These are phyloP conservation scores for Phytophthora rubi DNA, from an alignment of 352 stramenopile genomes.

Conservation along the genomic window DNA sequence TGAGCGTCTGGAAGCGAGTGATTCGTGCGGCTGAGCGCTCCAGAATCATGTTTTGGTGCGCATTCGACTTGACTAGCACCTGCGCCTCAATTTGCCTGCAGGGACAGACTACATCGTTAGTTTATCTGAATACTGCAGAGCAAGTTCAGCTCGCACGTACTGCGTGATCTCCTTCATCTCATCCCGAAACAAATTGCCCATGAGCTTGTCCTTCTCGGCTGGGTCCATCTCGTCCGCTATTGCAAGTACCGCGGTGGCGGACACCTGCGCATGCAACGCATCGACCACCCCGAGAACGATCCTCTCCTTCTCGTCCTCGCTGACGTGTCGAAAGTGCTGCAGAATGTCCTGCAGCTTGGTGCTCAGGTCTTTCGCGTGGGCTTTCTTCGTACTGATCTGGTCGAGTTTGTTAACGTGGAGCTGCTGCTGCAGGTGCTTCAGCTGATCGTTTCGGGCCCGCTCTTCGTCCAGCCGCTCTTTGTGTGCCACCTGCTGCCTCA, in stretches of 20 bases:
- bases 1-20: constrained; percentile 63
- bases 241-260: constrained; percentile 46
- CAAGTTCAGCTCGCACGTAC: constrained; percentile 30
- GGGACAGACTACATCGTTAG: constrained; percentile 5
- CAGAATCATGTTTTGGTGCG: constrained; percentile 69
- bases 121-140: neutral
- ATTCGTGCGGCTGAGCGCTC: constrained; percentile 61
- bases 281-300: constrained; percentile 60
- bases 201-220: constrained; percentile 65
- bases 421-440: constrained; percentile 58
- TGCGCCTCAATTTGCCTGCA: constrained; percentile 61
- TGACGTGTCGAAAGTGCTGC: constrained; percentile 66
- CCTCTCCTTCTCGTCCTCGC: constrained; percentile 59
- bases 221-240: constrained; percentile 63
- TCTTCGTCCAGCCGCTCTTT: constrained; percentile 46
- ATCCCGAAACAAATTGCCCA: constrained; percentile 56
- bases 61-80: constrained; percentile 54
- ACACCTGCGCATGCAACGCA: constrained; percentile 54
- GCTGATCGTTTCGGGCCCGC: constrained; percentile 36
- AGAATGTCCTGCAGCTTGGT: constrained; percentile 58
- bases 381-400: constrained; percentile 56
- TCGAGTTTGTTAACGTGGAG: constrained; percentile 61
- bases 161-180: constrained; percentile 61
- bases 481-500: constrained; percentile 38
- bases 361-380: constrained; percentile 51